Evolutionary conservation across 139 green algal genomes (phyloP).

Genomic region (Pleodorina starrii): DNA sequence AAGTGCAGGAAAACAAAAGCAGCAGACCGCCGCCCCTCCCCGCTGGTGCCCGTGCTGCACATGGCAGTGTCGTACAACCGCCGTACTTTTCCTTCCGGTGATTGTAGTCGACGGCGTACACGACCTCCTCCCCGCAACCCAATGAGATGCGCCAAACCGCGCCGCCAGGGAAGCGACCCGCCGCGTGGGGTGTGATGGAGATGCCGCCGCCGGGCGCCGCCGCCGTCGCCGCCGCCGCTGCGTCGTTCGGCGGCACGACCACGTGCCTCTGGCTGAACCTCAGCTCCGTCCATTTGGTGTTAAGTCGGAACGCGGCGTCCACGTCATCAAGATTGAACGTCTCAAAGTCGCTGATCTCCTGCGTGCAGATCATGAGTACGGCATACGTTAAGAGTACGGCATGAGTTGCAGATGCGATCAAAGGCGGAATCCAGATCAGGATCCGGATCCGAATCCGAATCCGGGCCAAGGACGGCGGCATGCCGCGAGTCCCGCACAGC

Average conservation of each 20-base stretch:
- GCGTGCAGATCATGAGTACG: too few species aligned
- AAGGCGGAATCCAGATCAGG: too few species aligned
- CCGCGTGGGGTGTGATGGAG: conserved; percentile 80
- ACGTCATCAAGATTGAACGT: conserved; percentile 86
- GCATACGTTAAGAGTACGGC: too few species aligned
- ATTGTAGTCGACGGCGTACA: conserved; percentile 95
- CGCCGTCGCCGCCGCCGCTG: background rate
- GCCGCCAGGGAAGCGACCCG: conserved; percentile 91
- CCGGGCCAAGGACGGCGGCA: too few species aligned
- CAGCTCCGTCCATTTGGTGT: conserved; percentile 54
- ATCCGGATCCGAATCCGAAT: too few species aligned
- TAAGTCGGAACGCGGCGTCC: conserved; percentile 80
- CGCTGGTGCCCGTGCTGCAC: too few species aligned
- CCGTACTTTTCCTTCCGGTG: conserved; percentile 82
- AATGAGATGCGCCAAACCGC: conserved; percentile 81
- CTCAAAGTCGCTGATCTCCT: conserved; percentile 76
- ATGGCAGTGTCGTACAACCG: background rate
- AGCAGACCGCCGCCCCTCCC: too few species aligned
- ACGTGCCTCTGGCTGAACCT: conserved; percentile 77
- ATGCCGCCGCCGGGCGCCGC: conserved; percentile 63
- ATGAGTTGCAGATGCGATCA: too few species aligned
- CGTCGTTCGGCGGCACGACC: conserved; percentile 43
- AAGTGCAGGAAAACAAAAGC: too few species aligned
- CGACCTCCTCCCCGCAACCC: conserved; percentile 79
- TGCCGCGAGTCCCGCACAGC: too few species aligned